Conservation (phyloP, 345 rosid species). For the Lepidium aucheri region DNA sequence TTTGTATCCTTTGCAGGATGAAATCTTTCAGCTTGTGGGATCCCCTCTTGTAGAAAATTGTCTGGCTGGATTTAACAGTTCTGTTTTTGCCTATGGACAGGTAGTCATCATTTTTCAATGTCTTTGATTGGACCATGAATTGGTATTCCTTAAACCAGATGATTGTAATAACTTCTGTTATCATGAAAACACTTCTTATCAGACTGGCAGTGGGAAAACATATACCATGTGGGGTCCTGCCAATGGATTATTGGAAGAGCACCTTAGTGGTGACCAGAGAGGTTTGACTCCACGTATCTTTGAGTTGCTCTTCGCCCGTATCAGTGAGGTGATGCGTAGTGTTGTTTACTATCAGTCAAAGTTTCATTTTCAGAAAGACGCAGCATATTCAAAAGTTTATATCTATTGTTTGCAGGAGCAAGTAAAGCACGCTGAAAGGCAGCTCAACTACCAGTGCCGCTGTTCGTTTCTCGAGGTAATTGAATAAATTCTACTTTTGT, state of each 20-base stretch:
- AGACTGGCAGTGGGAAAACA: conserved; percentile 98
- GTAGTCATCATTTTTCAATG: conserved; percentile 25
- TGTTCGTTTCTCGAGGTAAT: conserved; percentile 94
- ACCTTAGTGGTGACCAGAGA: conserved; percentile 56
- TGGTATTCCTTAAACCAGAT: not conserved
- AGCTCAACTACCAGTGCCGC: conserved; percentile 91
- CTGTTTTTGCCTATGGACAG: conserved; percentile 99
- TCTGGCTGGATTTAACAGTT: conserved; percentile 94
- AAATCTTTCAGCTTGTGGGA: conserved; percentile 82
- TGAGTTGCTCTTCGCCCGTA: conserved; percentile 65
- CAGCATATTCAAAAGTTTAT: not conserved
- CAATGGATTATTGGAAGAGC: conserved; percentile 62
- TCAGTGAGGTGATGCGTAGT: conserved; percentile 60
- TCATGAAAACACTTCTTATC: conserved; percentile 16
- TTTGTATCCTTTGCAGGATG: conserved; percentile 38
- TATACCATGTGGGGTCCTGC: conserved; percentile 99
- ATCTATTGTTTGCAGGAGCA: conserved; percentile 57
- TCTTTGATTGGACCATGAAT: not conserved
- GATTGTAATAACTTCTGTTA: not conserved
- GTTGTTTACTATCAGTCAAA: conserved; percentile 7
- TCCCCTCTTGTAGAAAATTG: conserved; percentile 92
- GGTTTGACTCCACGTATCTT: conserved; percentile 94
- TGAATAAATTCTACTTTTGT: conserved; percentile 2
- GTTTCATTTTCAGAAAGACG: not conserved
- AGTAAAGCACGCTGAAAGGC: conserved; percentile 67